Evolutionary conservation across 1,139 yeast genomes (phyloP), one percentile per base, ranked within the genome.

Genomic region (Sporopachydermia cereana): DNA sequence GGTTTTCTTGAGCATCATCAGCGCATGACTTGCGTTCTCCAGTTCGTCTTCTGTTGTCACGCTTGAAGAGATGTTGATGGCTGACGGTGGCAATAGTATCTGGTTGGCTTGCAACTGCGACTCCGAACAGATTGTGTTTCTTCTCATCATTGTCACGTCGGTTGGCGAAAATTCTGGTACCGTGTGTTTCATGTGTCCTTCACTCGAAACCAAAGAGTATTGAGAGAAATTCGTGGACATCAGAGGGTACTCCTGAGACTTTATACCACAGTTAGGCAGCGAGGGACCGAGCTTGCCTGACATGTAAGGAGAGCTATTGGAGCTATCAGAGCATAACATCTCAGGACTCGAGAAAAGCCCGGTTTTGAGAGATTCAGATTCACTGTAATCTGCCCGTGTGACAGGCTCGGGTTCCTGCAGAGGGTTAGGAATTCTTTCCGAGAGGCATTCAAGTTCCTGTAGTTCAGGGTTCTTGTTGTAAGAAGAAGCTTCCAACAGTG

Each of bases 381-480:
- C n/a, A n/a, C n/a, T n/a, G n/a, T n/a, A n/a, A n/a, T n/a, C n/a
- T n/a, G n/a, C n/a, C n/a, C n/a, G n/a, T n/a, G n/a, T n/a, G n/a
- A n/a, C n/a, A n/a, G n/a, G n/a, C n/a, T n/a, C n/a, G n/a, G n/a
- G n/a, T n/a, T n/a, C n/a, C n/a, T n/a, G n/a, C n/a, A n/a, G n/a
- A n/a, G n/a, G n/a, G n/a, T n/a, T n/a, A n/a, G n/a, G n/a, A n/a
- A n/a, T n/a, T n/a, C n/a, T n/a, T n/a, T n/a, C n/a, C n/a, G 30
- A 27, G 12, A n/a, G n/a, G 30, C n/a, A 12, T n/a, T 27, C 30
- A 27, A 34, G 12, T 20, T 34, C 39, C n/a, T 34, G 22, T n/a
- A 34, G 39, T 5, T 34, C 39, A 7, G 39, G 39, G 22, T 34
- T 5, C 17, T 34, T 34, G 39, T 34, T 34, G 17, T 34, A 34